phyloP scores from a whole-genome alignment of 2,329 filamentous ascomycete genomes.

The Plenodomus lindquistii region DNA sequence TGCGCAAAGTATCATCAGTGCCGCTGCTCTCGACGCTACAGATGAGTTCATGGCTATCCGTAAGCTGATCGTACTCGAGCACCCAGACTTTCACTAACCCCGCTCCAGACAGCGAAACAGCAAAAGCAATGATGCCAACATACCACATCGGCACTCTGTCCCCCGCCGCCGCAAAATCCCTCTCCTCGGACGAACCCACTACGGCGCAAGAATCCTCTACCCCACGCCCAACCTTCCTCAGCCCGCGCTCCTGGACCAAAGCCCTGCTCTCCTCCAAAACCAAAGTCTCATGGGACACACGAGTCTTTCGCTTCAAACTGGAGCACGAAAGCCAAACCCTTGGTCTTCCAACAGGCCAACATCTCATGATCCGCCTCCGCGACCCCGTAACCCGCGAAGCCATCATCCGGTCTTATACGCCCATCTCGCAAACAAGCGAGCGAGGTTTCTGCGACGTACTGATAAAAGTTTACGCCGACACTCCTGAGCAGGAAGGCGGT shows the following conservation, averaged over 20 bases:
- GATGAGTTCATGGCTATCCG: constrained; percentile 93
- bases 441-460: constrained; percentile 73
- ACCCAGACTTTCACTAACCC: constrained; percentile 26
- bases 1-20: constrained; percentile 79
- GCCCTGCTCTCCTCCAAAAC: constrained; percentile 70
- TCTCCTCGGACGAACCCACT: constrained; percentile 53
- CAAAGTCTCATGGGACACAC: constrained; percentile 75
- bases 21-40: constrained; percentile 78
- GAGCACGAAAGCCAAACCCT: constrained; percentile 70
- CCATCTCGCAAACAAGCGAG: constrained; percentile 67
- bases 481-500: constrained; percentile 63
- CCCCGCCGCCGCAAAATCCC: constrained; percentile 57
- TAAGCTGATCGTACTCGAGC: constrained; percentile 52
- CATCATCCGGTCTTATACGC: constrained; percentile 86
- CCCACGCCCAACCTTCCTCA: constrained; percentile 67
- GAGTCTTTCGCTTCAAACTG: constrained; percentile 79
- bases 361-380: constrained; percentile 79
- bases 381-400: constrained; percentile 71
- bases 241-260: constrained; percentile 73
- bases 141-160: constrained; percentile 85
- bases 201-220: constrained; percentile 46
- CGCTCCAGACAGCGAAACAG: constrained; percentile 78
- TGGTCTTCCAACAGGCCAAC: constrained; percentile 82
- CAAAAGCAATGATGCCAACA: constrained; percentile 83
- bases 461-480: constrained; percentile 79